A percentile compares a stretch with the other conserved stretches of the same genome.
Evolutionary conservation across 306 rosid genomes (phyloP).

Genomic region (Ziziphus jujuba): DNA sequence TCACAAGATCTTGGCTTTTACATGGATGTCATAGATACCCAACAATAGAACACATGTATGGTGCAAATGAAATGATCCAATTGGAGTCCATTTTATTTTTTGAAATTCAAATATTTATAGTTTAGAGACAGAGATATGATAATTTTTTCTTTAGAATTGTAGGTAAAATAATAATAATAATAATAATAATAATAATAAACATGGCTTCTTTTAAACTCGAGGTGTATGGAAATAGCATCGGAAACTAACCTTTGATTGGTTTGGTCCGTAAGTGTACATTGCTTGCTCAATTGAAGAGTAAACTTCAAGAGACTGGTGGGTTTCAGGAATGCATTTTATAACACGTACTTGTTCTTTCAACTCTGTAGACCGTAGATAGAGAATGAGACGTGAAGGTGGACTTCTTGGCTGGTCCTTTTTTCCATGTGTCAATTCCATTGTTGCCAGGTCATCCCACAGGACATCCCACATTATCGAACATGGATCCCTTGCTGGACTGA

Average conservation of each 20-base stretch:
- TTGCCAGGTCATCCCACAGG: conserved; percentile 71
- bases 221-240: conserved; percentile 2
- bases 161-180: no score
- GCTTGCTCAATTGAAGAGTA: conserved; percentile 83
- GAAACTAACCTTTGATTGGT: conserved; percentile 62
- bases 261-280: conserved; percentile 62
- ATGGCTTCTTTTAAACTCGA: background rate
- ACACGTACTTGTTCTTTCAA: conserved; percentile 55
- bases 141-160: no score
- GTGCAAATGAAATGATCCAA: no score
- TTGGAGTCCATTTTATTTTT: no score
- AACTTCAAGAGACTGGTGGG: conserved; percentile 67
- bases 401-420: conserved; percentile 72
- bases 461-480: conserved; percentile 95
- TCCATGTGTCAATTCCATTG: conserved; percentile 73
- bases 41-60: no score
- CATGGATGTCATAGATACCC: background rate
- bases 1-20: background rate
- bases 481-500: conserved; percentile 95
- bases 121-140: no score
- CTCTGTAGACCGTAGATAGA: conserved; percentile 68
- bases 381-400: conserved; percentile 66
- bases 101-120: no score
- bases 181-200: no score
- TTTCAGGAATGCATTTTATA: conserved; percentile 66